A percentile compares a stretch with the other conserved stretches of the same genome.
phyloP scores from a whole-genome alignment of 2,329 filamentous ascomycete genomes.

The Claviceps sp. region DNA sequence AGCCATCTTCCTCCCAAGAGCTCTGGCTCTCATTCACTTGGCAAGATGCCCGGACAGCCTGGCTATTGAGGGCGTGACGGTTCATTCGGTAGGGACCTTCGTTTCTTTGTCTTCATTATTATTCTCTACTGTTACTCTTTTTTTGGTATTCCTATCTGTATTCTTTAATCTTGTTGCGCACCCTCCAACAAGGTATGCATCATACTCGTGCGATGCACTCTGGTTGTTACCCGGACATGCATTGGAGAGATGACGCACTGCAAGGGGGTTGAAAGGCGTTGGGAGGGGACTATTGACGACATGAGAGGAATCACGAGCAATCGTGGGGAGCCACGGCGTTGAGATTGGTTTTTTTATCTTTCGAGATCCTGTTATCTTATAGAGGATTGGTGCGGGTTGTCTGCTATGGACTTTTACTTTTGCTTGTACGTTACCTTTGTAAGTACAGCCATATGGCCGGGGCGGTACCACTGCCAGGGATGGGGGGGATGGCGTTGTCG shows the following conservation, averaged over 20 bases:
- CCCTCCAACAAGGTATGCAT: too few relatives aligned
- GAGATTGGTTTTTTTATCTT: background rate
- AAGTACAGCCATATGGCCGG: background rate
- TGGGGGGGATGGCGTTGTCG: background rate
- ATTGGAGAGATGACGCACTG: background rate
- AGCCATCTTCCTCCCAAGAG: conserved; percentile 40
- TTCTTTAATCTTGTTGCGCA: too few relatives aligned
- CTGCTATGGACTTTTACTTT: background rate
- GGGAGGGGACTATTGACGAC: background rate
- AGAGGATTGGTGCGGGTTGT: background rate
- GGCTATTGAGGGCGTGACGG: conserved; percentile 28
- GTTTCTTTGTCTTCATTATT: too few relatives aligned
- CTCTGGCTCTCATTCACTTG: conserved; percentile 33
- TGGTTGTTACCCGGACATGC: background rate
- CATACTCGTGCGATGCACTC: too few relatives aligned
- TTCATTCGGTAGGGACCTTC: too few relatives aligned
- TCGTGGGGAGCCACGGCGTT: conserved; percentile 4
- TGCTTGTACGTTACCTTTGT: background rate
- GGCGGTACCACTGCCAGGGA: background rate
- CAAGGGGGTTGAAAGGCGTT: background rate
- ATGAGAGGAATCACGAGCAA: conserved; percentile 4
- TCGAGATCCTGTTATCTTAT: background rate
- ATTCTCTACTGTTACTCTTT: background rate
- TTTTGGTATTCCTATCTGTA: background rate
- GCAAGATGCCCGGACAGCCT: conserved; percentile 42